These are phyloP conservation scores for Yamadazyma olivae DNA, from an alignment of 805 yeast genomes.

Conservation along the genomic window DNA sequence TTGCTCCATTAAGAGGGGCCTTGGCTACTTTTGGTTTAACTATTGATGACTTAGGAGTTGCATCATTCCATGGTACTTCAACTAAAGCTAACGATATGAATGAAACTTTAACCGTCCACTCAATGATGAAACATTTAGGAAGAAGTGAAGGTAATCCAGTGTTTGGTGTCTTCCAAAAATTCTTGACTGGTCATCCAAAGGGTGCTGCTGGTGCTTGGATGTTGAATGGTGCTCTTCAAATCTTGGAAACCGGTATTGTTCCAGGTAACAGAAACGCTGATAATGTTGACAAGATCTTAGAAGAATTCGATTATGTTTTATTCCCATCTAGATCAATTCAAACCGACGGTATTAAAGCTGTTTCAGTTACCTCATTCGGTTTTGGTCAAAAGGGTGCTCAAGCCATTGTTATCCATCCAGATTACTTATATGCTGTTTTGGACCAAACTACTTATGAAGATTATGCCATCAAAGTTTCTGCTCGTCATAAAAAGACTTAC, in stretches of 20 bases:
- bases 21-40: constrained; percentile 91
- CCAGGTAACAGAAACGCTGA: constrained; percentile 99
- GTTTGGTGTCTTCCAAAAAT: constrained; percentile 97
- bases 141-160: constrained; percentile 98
- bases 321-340: constrained; percentile 92
- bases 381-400: constrained; percentile 99
- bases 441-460: constrained; percentile 66
- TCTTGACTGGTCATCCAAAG: constrained; percentile 99
- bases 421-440: constrained; percentile 84
- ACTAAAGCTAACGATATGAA: constrained; percentile 98
- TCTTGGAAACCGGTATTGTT: constrained; percentile 85
- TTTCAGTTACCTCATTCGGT: constrained; percentile 95
- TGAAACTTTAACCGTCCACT: constrained; percentile 86
- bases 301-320: constrained; percentile 82
- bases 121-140: constrained; percentile 93
- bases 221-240: constrained; percentile 97
- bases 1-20: constrained; percentile 96
- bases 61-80: constrained; percentile 99
- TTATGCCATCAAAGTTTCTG: constrained; percentile 66
- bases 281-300: constrained; percentile 80
- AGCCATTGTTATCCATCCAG: constrained; percentile 88
- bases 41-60: constrained; percentile 92
- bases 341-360: constrained; percentile 98
- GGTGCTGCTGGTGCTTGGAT: constrained; percentile 99
- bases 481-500: constrained; percentile 87